Evolutionary conservation across 106 monocot genomes (phyloP).

Genomic region (Chionographis japonica): DNA sequence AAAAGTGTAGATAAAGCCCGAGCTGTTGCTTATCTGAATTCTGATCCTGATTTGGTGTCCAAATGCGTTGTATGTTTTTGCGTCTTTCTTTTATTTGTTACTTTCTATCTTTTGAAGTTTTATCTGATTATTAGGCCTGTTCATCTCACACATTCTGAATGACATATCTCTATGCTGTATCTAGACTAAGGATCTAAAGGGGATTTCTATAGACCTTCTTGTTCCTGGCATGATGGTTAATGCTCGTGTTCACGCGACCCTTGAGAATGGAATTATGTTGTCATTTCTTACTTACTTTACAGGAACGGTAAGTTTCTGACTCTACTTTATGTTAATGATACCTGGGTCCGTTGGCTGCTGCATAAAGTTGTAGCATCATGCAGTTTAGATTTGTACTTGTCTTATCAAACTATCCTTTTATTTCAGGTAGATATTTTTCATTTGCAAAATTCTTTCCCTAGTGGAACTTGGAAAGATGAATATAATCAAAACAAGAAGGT

Average conservation of each 20-base stretch:
- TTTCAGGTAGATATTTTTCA: conserved; percentile 86
- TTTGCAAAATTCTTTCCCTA: conserved; percentile 54
- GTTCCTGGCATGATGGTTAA: conserved; percentile 96
- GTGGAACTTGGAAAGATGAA: conserved; percentile 67
- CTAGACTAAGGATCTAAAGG: conserved; percentile 77
- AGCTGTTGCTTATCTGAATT: conserved; percentile 46
- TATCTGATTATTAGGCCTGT: not conserved
- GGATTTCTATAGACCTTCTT: conserved; percentile 83
- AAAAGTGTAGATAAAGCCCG: conserved; percentile 69
- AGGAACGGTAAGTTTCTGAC: conserved; percentile 64
- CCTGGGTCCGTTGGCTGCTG: not conserved
- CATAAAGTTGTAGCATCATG: not conserved
- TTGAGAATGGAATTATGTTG: conserved; percentile 92
- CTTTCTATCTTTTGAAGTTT: not conserved
- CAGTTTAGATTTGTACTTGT: not conserved
- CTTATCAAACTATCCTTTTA: conserved; percentile 4
- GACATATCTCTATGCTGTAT: conserved; percentile 10
- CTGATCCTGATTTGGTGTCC: conserved; percentile 49
- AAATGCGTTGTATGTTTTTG: conserved; percentile 59
- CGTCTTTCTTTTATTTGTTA: conserved; percentile 8
- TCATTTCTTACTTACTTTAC: conserved; percentile 96
- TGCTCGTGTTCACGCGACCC: conserved; percentile 61
- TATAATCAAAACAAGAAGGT: conserved; percentile 74
- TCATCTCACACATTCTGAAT: not conserved
- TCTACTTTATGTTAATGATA: not conserved